Base-by-base conservation (phyloP, 352 stramenopile genomes). In the Blastocystis sp. region DNA sequence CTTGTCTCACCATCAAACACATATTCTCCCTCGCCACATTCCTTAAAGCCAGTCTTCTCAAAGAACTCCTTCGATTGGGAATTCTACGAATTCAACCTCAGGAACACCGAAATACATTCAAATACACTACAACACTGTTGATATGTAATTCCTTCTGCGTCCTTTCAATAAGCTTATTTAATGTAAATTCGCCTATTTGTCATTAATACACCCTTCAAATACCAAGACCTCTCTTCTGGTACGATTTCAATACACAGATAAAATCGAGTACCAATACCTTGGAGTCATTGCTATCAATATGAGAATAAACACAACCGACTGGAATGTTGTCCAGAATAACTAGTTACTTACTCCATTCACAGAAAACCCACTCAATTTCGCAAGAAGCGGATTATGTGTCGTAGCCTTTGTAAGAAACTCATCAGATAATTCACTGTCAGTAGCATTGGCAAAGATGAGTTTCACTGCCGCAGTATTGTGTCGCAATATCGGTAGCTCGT, bases 261-360 rank as follows among this genome's bases (percentile, higher is more conserved):
- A 57, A 83, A 27, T 83, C 71, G 5, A 83, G 21, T 27, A 83
- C 32, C 19, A 83, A 43, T 67, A 43, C 39, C 19, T 49, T 21
- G 0, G 35, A 29, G 24, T 63, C 58, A 9, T 63, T 83, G n/a
- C 51, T 32, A 0, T 66, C 27, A 21, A 83, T 83, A 32, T 83
- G 71, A 7, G 71, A 65, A n/a, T 83, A 83, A 27, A 83, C 51
- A 43, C 49, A 83, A 12, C 71, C 71, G n/a, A 83, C 46, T 21
- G 71, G 71, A 66, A 83, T 83, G 35, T 83, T 83, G 58, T 83
- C 71, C 14, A 83, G 46, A 66, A 83, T 83, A 63, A 83, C 71
- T 83, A 83, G 5, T 21, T 7, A 51, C 19, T 43, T 5, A 65
- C 19, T 52, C 27, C 49, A 24, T 63, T 42, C 11, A 5, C 0